Evolutionary conservation across 83 land plant species (phyloP).

Genomic region (Thuja plicata): DNA sequence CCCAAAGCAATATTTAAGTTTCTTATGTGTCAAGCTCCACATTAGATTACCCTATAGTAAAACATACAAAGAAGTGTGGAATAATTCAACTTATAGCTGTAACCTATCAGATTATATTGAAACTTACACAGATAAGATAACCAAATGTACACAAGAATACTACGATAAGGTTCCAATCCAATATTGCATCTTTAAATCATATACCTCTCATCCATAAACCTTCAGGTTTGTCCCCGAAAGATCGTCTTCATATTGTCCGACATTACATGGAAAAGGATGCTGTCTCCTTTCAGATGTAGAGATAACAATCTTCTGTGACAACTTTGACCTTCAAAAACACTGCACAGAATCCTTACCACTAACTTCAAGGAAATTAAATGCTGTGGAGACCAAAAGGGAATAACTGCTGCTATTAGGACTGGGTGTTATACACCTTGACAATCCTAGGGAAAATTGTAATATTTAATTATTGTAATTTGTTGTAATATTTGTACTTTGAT

Average conservation of each 20-base stretch:
- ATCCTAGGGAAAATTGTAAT: too few species aligned
- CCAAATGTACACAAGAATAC: not conserved
- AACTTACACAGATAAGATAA: not conserved
- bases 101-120: not conserved
- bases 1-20: not conserved
- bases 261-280: not conserved
- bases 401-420: not conserved
- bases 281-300: not conserved
- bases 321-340: not conserved
- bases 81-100: not conserved
- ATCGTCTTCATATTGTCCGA: not conserved
- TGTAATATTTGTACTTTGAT: too few species aligned
- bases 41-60: not conserved
- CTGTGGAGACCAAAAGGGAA: not conserved
- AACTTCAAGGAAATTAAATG: not conserved
- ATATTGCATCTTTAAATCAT: not conserved
- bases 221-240: not conserved
- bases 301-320: not conserved
- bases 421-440: too few species aligned
- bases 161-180: not conserved
- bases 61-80: not conserved
- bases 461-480: too few species aligned
- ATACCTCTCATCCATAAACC: not conserved
- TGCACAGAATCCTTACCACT: not conserved
- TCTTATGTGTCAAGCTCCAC: not conserved